These are phyloP conservation scores for Aquanectria penicillioides DNA, from an alignment of 2,329 filamentous ascomycete species.

Conservation along the genomic window DNA sequence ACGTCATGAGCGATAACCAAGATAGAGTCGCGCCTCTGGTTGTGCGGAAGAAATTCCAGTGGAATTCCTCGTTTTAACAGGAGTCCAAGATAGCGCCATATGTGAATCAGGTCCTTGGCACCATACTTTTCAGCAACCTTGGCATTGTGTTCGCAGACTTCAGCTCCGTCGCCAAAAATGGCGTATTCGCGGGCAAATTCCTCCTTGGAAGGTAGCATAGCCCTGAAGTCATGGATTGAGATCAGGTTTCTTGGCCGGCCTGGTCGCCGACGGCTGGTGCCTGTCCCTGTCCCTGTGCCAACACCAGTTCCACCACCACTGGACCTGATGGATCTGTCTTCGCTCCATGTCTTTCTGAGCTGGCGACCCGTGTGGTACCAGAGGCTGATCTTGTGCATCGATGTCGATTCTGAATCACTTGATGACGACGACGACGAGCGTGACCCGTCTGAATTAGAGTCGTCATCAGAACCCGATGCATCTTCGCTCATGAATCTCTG, in stretches of 20 bases:
- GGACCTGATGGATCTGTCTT: conserved; percentile 66
- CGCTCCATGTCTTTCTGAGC: conserved; percentile 65
- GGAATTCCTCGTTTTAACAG: conserved; percentile 82
- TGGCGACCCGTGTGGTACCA: conserved; percentile 65
- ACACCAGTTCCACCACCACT: conserved; percentile 67
- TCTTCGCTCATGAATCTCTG: conserved; percentile 60
- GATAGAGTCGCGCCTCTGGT: conserved; percentile 66
- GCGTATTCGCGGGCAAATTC: conserved; percentile 82
- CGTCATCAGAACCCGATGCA: conserved; percentile 61
- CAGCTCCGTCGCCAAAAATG: conserved; percentile 84
- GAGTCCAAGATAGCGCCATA: conserved; percentile 85
- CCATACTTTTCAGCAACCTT: conserved; percentile 77
- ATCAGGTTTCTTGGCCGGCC: conserved; percentile 73
- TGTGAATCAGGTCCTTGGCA: conserved; percentile 75
- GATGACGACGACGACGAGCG: conserved; percentile 62
- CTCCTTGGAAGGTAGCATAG: conserved; percentile 80
- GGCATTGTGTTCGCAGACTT: conserved; percentile 87
- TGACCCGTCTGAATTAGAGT: conserved; percentile 60
- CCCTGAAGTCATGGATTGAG: conserved; percentile 75
- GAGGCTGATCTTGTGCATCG: conserved; percentile 66
- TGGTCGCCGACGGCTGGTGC: conserved; percentile 59
- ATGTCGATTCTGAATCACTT: conserved; percentile 71
- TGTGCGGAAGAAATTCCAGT: conserved; percentile 68
- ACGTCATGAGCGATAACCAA: conserved; percentile 75
- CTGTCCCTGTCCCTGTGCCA: conserved; percentile 61